A percentile compares a stretch with the other conserved stretches of the same genome.
Evolutionary conservation across 106 monocot genomes (phyloP).

Genomic region (Allium fistulosum): DNA sequence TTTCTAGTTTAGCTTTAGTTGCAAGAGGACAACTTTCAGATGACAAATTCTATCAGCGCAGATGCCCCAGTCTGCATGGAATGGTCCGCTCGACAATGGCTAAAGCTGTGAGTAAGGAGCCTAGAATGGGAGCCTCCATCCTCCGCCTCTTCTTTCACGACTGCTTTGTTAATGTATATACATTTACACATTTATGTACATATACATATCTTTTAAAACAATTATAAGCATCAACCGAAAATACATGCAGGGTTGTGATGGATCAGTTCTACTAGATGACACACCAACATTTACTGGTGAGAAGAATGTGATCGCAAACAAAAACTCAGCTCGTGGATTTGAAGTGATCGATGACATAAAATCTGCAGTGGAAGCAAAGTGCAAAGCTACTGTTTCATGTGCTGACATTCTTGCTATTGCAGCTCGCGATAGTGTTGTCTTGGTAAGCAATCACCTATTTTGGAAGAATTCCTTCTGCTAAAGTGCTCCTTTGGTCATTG

Average conservation of each 20-base stretch:
- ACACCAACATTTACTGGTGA: constrained; percentile 31
- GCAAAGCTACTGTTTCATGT: constrained; percentile 40
- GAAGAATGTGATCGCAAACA: constrained; percentile 33
- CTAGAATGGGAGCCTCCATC: constrained; percentile 42
- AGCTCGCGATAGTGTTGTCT: constrained; percentile 22
- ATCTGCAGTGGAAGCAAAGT: constrained; percentile 30
- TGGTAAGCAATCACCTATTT: constrained; percentile 8
- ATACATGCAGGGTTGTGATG: constrained; percentile 27
- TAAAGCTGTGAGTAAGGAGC: constrained; percentile 20
- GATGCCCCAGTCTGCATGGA: constrained; percentile 22
- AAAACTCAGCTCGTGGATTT: constrained; percentile 38
- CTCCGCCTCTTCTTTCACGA: constrained; percentile 48
- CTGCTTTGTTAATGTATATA: constrained; percentile 39
- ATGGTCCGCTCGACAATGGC: constrained; percentile 27
- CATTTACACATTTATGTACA: neutral
- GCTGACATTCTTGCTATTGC: constrained; percentile 59
- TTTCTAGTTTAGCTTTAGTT: neutral
- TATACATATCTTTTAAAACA: neutral
- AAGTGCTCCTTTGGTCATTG: no score
- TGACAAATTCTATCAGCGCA: constrained; percentile 22
- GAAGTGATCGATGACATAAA: constrained; percentile 54
- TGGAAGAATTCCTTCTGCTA: no score
- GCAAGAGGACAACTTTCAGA: constrained; percentile 18
- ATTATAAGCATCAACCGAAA: neutral
- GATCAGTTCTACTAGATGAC: constrained; percentile 43